Conservation (phyloP, 495 filamentous ascomycete genomes). For the Amniculicola lignicola region DNA sequence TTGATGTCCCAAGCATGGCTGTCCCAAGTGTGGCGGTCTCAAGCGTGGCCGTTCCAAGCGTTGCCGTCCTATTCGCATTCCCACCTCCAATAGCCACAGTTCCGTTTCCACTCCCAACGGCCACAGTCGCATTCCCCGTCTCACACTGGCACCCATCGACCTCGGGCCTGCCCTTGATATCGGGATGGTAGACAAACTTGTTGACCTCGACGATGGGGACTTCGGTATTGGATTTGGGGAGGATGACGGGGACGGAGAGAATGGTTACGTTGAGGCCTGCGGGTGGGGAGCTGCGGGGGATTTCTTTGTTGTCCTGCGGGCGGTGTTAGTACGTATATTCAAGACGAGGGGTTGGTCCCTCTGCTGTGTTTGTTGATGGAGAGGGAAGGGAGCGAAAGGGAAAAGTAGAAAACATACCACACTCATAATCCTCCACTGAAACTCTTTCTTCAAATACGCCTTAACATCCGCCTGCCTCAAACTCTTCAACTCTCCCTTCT, state of each 20-base stretch:
- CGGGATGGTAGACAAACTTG: conserved; percentile 11
- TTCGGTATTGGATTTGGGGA: conserved; percentile 8
- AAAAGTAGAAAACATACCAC: background rate
- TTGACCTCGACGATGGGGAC: conserved; percentile 12
- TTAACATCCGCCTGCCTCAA: conserved; percentile 2
- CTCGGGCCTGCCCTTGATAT: conserved; percentile 9
- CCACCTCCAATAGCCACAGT: too few species aligned
- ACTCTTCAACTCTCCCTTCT: conserved; percentile 10
- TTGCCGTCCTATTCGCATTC: too few species aligned
- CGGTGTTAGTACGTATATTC: too few species aligned
- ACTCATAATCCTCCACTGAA: conserved; percentile 19
- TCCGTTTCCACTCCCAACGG: too few species aligned
- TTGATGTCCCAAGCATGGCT: too few species aligned
- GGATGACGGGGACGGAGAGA: conserved; percentile 12
- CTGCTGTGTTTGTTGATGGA: background rate
- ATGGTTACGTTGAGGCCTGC: conserved; percentile 19
- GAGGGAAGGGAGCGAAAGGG: background rate
- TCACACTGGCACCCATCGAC: too few species aligned
- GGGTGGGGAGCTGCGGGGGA: conserved; percentile 1
- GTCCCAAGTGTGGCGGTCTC: too few species aligned
- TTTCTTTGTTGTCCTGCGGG: conserved; percentile 10
- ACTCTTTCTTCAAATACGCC: conserved; percentile 14
- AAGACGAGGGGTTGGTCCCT: background rate
- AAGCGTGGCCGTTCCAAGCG: too few species aligned
- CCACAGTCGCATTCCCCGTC: too few species aligned